Conservation (phyloP, 192 early-diverging fungal genomes). For the Coemansia aciculifera region DNA sequence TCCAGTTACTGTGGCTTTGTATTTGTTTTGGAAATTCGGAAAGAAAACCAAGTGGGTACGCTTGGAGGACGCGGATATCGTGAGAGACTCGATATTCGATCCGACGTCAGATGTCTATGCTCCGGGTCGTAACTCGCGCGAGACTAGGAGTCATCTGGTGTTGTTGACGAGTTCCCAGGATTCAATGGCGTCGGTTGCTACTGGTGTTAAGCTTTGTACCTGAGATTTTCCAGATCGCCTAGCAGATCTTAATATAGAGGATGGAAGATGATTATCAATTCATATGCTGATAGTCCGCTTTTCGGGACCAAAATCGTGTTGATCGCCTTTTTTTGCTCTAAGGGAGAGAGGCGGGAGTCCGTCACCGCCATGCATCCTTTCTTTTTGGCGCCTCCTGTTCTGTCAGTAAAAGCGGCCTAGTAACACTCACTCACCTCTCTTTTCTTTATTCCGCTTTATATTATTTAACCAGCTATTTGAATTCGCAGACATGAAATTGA, state of each 20-base stretch:
- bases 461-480: not conserved
- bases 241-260: not conserved
- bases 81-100: constrained; percentile 32
- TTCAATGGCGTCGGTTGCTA: not conserved
- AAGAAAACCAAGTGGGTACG: constrained; percentile 61
- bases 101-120: not conserved
- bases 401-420: not conserved
- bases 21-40: constrained; percentile 62
- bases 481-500: constrained; percentile 8
- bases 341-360: too few species aligned
- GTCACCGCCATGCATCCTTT: too few species aligned
- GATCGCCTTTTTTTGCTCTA: too few species aligned
- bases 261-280: too few species aligned
- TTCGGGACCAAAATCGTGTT: too few species aligned
- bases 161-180: not conserved
- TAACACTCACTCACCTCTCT: not conserved
- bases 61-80: constrained; percentile 63
- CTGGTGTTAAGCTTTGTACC: not conserved
- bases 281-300: too few species aligned
- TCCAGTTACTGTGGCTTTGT: constrained; percentile 62
- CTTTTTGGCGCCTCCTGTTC: too few species aligned
- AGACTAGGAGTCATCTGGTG: not conserved
- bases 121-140: constrained; percentile 6
- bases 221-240: not conserved
- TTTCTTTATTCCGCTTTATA: not conserved